Evolutionary conservation across 164 flowering plant species (phyloP), one percentile per base, ranked within the genome.

Genomic region (Akebia trifoliata): DNA sequence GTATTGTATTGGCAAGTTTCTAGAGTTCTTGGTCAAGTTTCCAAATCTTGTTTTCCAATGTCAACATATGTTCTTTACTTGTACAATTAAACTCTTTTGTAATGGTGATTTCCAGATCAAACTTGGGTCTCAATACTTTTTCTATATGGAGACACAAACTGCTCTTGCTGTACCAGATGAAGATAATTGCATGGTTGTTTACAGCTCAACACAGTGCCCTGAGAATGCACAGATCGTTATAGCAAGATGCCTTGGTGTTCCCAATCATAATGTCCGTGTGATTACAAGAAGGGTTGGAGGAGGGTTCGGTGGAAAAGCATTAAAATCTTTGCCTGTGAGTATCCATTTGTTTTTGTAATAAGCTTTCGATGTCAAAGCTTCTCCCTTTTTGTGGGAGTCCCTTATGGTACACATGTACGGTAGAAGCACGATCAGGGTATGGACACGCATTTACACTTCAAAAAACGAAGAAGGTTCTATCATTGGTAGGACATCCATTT

Each of bases 241-340:
- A 59, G 87, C 96, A 32, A 76, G 51, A 53, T 91, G 96, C 68
- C 90, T 91, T 40, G 96, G 97, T 40, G 32, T 91, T 72, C 97
- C 91, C 46, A 76, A 73, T n/a, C 78, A 86, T 69, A 90, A 84
- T 67, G 75, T 90, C 24, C 93, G 97, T 46, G 87, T 87, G 17
- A 77, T 84, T 53, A 85, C 97, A 26, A 81, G 97, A 78, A 82
- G 97, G 64, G 86, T 90, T 68, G 97, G 97, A 29, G 97, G 97
- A 36, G 95, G 95, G 3, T 90, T 90, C 76, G 97, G 97, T 54
- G 97, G 97, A 52, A 90, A 90, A 76, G 80, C 84, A 15, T 34
- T 78, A 30, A 84, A 57, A 69, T 60, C 96, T 30, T 71, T 75
- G 66, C 74, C 87, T 50, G 92, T 87, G 68, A 85, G 95, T 87